These are phyloP conservation scores for Lentinula sp. DNA, from an alignment of 768 basidiomycete genomes.

Conservation along the genomic window DNA sequence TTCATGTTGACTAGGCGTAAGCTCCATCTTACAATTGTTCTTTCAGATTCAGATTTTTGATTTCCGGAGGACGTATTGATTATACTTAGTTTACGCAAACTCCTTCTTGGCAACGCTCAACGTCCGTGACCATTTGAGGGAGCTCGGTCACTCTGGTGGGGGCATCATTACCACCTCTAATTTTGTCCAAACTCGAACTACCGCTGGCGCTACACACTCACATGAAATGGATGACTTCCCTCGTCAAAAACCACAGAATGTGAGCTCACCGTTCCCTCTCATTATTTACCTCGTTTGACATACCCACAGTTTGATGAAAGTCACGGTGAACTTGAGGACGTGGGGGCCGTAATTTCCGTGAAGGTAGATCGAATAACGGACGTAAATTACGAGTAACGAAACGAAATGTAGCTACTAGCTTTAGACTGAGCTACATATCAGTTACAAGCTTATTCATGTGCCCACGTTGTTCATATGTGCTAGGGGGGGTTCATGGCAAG, in stretches of 20 bases:
- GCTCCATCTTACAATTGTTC: background rate
- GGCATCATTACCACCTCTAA: slow-evolving; percentile 3
- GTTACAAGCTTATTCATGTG: too few species aligned
- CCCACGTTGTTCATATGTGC: too few species aligned
- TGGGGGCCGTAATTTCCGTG: background rate
- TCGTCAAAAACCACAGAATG: background rate
- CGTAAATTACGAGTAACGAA: background rate
- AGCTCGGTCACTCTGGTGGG: background rate
- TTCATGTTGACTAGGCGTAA: slow-evolving; percentile 5
- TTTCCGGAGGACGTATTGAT: background rate
- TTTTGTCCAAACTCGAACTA: background rate
- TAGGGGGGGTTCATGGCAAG: too few species aligned
- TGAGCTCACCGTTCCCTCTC: background rate
- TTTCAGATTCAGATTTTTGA: background rate
- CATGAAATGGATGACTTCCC: slow-evolving; percentile 2
- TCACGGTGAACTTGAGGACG: background rate
- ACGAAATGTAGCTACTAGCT: background rate
- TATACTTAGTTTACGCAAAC: background rate
- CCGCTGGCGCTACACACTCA: background rate
- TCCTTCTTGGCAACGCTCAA: slow-evolving; percentile 5
- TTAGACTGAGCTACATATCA: too few species aligned
- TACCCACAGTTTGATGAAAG: background rate
- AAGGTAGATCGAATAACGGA: slow-evolving; percentile 2
- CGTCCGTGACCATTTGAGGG: slow-evolving; percentile 1
- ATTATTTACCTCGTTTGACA: background rate